These are phyloP conservation scores for Ampelocalamus luodianensis DNA, from an alignment of 176 grass and related monocot species.

Conservation along the genomic window DNA sequence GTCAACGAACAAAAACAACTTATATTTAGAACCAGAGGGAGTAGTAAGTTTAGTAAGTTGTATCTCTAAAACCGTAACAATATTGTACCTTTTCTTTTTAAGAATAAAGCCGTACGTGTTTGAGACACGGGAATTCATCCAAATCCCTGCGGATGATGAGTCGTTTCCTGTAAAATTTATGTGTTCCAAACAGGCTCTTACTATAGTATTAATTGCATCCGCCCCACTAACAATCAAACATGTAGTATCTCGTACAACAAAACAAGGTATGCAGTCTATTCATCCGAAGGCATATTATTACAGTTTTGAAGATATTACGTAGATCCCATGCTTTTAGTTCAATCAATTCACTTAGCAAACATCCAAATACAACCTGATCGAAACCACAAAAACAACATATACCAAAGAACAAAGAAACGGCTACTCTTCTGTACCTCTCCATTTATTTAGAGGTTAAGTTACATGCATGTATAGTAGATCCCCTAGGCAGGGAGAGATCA, in stretches of 20 bases:
- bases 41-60: no score
- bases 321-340: background rate
- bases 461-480: conserved; percentile 24
- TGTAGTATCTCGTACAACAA: background rate
- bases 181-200: no score
- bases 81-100: no score
- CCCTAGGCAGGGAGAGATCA: background rate
- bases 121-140: no score
- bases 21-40: no score
- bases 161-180: no score
- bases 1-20: no score
- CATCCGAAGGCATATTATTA: background rate
- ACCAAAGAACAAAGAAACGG: background rate
- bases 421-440: background rate
- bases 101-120: no score
- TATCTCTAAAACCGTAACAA: no score
- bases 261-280: background rate
- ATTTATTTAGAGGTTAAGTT: conserved; percentile 23
- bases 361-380: background rate
- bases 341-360: background rate
- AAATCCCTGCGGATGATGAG: no score
- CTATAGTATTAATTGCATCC: no score
- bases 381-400: background rate
- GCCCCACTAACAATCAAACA: background rate
- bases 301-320: background rate